phyloP scores from a whole-genome alignment of 2,329 filamentous ascomycete genomes.

The Zasmidium angulare region DNA sequence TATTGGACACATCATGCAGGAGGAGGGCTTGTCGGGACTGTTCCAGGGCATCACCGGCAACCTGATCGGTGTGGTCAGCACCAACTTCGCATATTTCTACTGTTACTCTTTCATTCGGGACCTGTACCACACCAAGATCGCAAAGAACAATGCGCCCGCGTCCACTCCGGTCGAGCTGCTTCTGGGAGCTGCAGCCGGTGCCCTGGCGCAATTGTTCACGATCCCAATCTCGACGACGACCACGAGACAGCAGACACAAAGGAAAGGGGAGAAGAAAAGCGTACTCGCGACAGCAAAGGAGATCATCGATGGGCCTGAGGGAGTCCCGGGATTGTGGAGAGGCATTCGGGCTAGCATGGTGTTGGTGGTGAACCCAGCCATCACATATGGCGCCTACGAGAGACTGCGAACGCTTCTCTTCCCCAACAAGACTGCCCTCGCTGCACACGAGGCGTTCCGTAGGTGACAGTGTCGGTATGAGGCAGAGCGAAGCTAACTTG shows the following conservation, averaged over 20 bases:
- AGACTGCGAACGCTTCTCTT: conserved; percentile 76
- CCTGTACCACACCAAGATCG: conserved; percentile 64
- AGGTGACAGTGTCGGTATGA: conserved; percentile 49
- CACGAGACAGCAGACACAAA: conserved; percentile 91
- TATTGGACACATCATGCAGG: conserved; percentile 75
- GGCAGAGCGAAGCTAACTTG: conserved; percentile 6
- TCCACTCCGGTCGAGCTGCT: conserved; percentile 80
- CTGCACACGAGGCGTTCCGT: conserved; percentile 89
- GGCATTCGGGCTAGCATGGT: conserved; percentile 95
- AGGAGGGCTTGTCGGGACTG: conserved; percentile 77
- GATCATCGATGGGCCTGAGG: conserved; percentile 87
- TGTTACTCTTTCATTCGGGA: conserved; percentile 91
- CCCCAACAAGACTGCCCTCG: conserved; percentile 71
- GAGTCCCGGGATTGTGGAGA: conserved; percentile 85
- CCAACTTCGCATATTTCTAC: conserved; percentile 99
- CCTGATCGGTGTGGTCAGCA: conserved; percentile 88
- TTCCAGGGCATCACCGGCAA: conserved; percentile 88
- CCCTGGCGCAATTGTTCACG: conserved; percentile 90
- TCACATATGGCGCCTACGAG: conserved; percentile 97
- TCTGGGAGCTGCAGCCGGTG: conserved; percentile 83
- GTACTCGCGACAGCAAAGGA: conserved; percentile 84
- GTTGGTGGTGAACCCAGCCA: conserved; percentile 91
- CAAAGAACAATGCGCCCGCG: conserved; percentile 52
- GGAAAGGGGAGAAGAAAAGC: conserved; percentile 78
- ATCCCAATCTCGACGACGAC: conserved; percentile 96